These are phyloP conservation scores for Eucalyptus regnans DNA, from an alignment of 345 rosid genomes.

Conservation along the genomic window DNA sequence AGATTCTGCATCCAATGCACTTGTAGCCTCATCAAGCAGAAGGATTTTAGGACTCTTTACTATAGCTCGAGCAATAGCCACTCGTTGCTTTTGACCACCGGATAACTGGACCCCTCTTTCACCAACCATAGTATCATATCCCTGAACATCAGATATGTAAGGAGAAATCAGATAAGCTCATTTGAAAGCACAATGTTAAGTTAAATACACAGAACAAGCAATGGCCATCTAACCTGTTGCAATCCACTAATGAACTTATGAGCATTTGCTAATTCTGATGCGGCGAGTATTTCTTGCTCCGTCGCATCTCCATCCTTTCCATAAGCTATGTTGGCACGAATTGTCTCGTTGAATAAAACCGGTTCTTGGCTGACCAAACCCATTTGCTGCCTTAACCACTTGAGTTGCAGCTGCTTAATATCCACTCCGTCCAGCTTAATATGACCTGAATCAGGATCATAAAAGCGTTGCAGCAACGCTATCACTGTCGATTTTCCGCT, in stretches of 20 bases:
- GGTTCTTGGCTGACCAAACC: constrained; percentile 88
- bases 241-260: constrained; percentile 66
- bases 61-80: constrained; percentile 50
- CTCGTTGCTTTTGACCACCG: constrained; percentile 50
- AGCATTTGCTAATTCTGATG: constrained; percentile 68
- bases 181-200: background rate
- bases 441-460: constrained; percentile 65
- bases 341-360: constrained; percentile 58
- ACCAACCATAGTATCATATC: constrained; percentile 40
- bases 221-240: constrained; percentile 30
- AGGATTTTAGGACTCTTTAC: constrained; percentile 34
- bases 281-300: constrained; percentile 60
- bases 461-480: constrained; percentile 65
- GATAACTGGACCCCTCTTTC: constrained; percentile 48
- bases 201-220: background rate
- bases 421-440: constrained; percentile 67
- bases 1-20: constrained; percentile 51
- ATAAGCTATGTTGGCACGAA: constrained; percentile 67
- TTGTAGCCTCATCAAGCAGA: constrained; percentile 50
- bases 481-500: constrained; percentile 78
- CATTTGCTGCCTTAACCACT: constrained; percentile 76
- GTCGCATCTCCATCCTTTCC: constrained; percentile 64
- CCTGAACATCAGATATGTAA: constrained; percentile 9
- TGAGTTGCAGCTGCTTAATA: constrained; percentile 46
- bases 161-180: background rate